These are phyloP conservation scores for Nepenthes gracilis DNA, from an alignment of 148 eudicot species.

Conservation along the genomic window DNA sequence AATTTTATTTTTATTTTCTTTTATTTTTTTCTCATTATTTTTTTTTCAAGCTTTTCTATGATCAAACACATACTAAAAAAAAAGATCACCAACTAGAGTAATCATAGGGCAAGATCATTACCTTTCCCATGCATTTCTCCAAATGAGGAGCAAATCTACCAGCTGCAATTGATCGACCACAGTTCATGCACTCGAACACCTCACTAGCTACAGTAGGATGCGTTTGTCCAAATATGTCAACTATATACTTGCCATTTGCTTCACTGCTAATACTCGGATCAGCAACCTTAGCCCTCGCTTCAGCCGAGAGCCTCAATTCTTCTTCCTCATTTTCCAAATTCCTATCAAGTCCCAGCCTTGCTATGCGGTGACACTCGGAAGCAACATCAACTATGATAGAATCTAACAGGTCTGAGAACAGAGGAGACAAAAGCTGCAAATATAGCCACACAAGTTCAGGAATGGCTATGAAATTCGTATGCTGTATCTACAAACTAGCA, in stretches of 20 bases:
- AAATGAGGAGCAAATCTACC: conserved; percentile 98
- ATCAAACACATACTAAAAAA: not conserved
- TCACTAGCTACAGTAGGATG: conserved; percentile 90
- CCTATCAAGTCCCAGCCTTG: conserved; percentile 81
- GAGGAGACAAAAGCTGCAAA: conserved; percentile 54
- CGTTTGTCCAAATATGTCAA: conserved; percentile 93
- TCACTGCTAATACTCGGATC: conserved; percentile 68
- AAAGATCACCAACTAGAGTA: not conserved
- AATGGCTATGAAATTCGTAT: too few species aligned
- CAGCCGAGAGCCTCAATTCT: conserved; percentile 72
- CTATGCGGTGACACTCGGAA: conserved; percentile 85
- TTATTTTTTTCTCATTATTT: too few species aligned
- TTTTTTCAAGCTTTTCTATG: too few species aligned
- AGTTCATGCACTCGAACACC: conserved; percentile 88
- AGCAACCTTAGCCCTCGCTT: conserved; percentile 77
- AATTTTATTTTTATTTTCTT: too few species aligned
- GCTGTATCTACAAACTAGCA: too few species aligned
- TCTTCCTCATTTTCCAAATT: conserved; percentile 80
- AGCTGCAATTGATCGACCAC: conserved; percentile 75
- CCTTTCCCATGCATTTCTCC: conserved; percentile 99
- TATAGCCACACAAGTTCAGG: too few species aligned
- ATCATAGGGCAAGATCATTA: conserved; percentile 11
- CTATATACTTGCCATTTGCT: conserved; percentile 65
- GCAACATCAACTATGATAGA: conserved; percentile 85
- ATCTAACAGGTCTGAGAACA: conserved; percentile 69